These are phyloP conservation scores for Penicillium nordicum DNA, from an alignment of 2,329 filamentous ascomycete genomes.

Conservation along the genomic window DNA sequence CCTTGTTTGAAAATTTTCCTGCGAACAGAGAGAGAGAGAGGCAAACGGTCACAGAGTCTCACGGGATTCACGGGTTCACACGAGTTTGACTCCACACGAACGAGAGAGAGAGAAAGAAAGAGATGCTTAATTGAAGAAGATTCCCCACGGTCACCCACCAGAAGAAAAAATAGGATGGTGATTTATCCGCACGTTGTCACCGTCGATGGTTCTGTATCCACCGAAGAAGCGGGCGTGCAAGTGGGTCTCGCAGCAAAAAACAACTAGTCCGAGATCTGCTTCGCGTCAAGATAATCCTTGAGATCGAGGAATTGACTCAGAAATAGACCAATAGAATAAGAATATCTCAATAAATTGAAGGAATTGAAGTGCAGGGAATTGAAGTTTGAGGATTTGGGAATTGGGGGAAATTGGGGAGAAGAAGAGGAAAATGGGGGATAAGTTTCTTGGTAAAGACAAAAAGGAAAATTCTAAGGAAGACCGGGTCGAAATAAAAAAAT, in stretches of 20 bases:
- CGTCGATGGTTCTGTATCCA: constrained; percentile 41
- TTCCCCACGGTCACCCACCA: constrained; percentile 43
- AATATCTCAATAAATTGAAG: constrained; percentile 1
- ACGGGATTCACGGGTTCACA: background rate
- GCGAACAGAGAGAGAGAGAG: constrained; percentile 8
- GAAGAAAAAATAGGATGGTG: constrained; percentile 34
- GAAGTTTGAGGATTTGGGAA: background rate
- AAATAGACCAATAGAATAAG: background rate
- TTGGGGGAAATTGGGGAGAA: constrained; percentile 1
- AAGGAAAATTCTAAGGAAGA: constrained; percentile 20
- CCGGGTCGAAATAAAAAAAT: constrained; percentile 18
- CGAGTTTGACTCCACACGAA: constrained; percentile 31
- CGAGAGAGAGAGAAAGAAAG: constrained; percentile 25
- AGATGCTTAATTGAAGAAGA: constrained; percentile 35
- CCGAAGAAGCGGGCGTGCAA: constrained; percentile 37
- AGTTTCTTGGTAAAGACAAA: constrained; percentile 7
- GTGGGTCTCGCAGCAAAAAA: constrained; percentile 38
- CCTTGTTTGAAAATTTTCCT: constrained; percentile 22
- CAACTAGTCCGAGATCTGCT: constrained; percentile 35
- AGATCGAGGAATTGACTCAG: constrained; percentile 14
- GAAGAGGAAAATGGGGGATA: constrained; percentile 13
- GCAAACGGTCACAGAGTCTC: constrained; percentile 18
- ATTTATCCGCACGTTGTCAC: constrained; percentile 43
- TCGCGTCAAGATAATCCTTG: constrained; percentile 31
- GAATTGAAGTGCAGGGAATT: background rate